Base-by-base conservation (phyloP, 805 yeast genomes). In the Monosporozyma unispora region DNA sequence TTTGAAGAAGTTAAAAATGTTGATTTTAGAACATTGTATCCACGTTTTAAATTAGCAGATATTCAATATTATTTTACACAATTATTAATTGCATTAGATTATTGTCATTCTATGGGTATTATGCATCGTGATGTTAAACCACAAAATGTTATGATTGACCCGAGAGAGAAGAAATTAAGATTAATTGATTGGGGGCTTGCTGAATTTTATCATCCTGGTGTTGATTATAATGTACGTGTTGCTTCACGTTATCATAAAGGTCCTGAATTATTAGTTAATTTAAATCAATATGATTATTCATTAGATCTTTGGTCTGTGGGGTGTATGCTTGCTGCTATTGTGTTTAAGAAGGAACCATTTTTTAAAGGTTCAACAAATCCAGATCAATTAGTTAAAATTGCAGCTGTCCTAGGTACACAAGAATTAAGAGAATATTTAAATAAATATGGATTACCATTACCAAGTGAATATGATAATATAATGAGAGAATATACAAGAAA, bases 61-160 rank as follows among this genome's bases (percentile, higher is more conserved):
- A 60, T 70, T 45, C 96, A 90, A 57, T 87, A 75, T 70, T 89
- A 90, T 66, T 84, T 89, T 76, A 80, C 78, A 53, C 87, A 87
- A 67, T 72, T 89, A 49, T 74, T 90, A 54, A 81, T 78, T 58
- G 96, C 96, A 11, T 73, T 90, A 57, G 96, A 90, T 63, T 90
- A 79, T 65, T 82, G 90, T 39, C 97, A 90, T 68, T 86, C 96
- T 10, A 85, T 85, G 88, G 97, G 97, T 19, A 87, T 90, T 52
- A 89, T 90, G 81, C 97, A 90, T 64, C 76, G 97, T 64, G 97
- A 90, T 68, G 96, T 90, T 49, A 90, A 90, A 67, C 97, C 97
- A 10, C 96, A 90, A 61, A 90, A 90, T 67, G 86, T 90, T 54
- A 90, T 90, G 96, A 90, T 90, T 57, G 96, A 90, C 66, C 96